These are phyloP conservation scores for Cicer judaicum DNA, from an alignment of 306 rosid species.

Conservation along the genomic window DNA sequence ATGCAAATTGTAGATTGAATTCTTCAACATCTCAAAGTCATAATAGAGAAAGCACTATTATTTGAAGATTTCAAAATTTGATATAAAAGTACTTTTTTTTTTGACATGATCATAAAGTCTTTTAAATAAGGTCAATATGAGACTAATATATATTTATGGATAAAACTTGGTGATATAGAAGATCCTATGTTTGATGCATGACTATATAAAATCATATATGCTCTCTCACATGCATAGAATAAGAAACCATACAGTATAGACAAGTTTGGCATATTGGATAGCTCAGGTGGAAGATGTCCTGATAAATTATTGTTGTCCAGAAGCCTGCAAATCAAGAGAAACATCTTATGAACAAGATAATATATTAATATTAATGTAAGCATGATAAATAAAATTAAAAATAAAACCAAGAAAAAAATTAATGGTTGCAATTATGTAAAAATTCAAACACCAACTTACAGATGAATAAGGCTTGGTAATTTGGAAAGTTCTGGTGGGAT, in stretches of 20 bases:
- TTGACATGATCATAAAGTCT: no score
- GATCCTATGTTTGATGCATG: background rate
- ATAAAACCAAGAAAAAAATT: conserved; percentile 15
- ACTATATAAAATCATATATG: background rate
- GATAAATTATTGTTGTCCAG: conserved; percentile 89
- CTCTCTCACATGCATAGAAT: conserved; percentile 1
- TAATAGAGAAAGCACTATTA: no score
- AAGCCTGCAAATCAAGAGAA: conserved; percentile 68
- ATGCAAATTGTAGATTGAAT: no score
- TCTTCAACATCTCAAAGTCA: no score
- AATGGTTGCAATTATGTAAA: background rate
- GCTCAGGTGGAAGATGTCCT: conserved; percentile 74
- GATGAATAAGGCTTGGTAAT: conserved; percentile 68
- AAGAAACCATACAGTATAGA: conserved; percentile 57
- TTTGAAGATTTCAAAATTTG: no score
- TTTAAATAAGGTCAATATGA: no score
- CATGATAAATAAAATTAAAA: conserved; percentile 23
- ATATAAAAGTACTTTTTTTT: no score
- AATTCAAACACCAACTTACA: conserved; percentile 63
- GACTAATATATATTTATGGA: no score
- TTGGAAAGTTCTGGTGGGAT: conserved; percentile 72
- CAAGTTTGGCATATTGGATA: conserved; percentile 58
- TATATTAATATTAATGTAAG: background rate
- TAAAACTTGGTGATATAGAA: no score
- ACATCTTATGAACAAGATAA: conserved; percentile 36